Percentiles rank a stretch among this genome's conserved stretches.
phyloP scores from a whole-genome alignment of 768 basidiomycete genomes.

The Glaciozyma antarctica region DNA sequence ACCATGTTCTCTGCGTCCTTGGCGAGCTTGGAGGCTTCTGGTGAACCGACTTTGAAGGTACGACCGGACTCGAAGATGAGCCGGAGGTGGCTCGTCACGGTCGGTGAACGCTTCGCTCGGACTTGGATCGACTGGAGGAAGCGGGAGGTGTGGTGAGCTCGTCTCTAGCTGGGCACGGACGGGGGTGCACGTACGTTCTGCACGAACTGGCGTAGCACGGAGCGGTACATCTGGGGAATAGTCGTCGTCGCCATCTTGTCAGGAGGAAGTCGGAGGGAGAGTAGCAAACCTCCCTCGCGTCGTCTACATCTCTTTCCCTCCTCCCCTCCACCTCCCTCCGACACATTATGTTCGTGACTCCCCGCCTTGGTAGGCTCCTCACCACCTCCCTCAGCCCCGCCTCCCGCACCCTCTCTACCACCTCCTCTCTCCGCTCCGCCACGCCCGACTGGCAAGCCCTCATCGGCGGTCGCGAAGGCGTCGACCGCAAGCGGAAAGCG shows the following conservation, averaged over 20 bases:
- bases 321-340: background rate
- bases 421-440: background rate
- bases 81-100: constrained; percentile 20
- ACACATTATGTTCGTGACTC: background rate
- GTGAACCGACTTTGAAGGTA: background rate
- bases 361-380: background rate
- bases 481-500: constrained; percentile 13
- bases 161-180: background rate
- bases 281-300: background rate
- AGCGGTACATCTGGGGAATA: constrained; percentile 17
- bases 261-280: background rate
- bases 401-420: constrained; percentile 2
- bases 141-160: background rate
- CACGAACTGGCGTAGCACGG: constrained; percentile 26
- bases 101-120: constrained; percentile 13
- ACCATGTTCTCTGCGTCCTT: constrained; percentile 25
- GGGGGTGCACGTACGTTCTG: constrained; percentile 18
- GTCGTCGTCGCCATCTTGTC: background rate
- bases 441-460: constrained; percentile 25
- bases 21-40: constrained; percentile 1
- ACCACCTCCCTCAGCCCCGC: background rate
- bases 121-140: constrained; percentile 26
- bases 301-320: background rate
- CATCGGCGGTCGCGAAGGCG: constrained; percentile 24
- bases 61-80: constrained; percentile 13